Evolutionary conservation across 2,329 filamentous ascomycete genomes (phyloP).

Genomic region (Geosmithia flava): DNA sequence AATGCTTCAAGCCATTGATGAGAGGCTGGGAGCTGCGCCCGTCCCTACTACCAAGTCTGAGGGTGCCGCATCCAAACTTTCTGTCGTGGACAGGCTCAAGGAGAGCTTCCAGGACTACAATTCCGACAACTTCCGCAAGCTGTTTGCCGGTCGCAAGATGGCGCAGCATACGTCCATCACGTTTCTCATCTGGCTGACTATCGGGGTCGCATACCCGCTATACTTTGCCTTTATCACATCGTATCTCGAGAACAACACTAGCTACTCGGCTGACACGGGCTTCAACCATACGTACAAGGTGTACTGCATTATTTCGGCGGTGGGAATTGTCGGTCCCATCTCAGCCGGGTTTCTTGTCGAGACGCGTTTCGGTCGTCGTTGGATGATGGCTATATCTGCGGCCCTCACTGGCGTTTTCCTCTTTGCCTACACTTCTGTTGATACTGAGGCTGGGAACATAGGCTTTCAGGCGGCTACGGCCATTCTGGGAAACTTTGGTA

Average conservation of each 20-base stretch:
- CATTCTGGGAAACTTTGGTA: slow-evolving; percentile 23
- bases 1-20: slow-evolving; percentile 14
- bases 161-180: slow-evolving; percentile 20
- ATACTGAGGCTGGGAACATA: slow-evolving; percentile 16
- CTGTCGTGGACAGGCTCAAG: slow-evolving; percentile 6
- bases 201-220: slow-evolving; percentile 32
- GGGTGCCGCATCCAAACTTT: slow-evolving; percentile 4
- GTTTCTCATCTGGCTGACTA: slow-evolving; percentile 29
- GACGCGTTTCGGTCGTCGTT: slow-evolving; percentile 25
- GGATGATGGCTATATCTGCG: slow-evolving; percentile 29
- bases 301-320: slow-evolving; percentile 22
- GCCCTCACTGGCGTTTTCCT: slow-evolving; percentile 27
- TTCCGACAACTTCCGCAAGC: slow-evolving; percentile 14
- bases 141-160: slow-evolving; percentile 18
- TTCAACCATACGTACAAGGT: slow-evolving; percentile 19
- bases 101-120: slow-evolving; percentile 15
- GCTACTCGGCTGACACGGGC: slow-evolving; percentile 10
- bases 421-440: slow-evolving; percentile 26
- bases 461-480: slow-evolving; percentile 24
- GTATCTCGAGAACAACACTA: slow-evolving; percentile 25
- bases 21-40: neutral
- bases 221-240: slow-evolving; percentile 33
- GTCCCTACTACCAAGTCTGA: neutral
- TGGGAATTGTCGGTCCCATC: slow-evolving; percentile 25
- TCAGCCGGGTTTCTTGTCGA: slow-evolving; percentile 25